Conservation (phyloP, 495 filamentous ascomycete species). For the Zalerion maritima region DNA sequence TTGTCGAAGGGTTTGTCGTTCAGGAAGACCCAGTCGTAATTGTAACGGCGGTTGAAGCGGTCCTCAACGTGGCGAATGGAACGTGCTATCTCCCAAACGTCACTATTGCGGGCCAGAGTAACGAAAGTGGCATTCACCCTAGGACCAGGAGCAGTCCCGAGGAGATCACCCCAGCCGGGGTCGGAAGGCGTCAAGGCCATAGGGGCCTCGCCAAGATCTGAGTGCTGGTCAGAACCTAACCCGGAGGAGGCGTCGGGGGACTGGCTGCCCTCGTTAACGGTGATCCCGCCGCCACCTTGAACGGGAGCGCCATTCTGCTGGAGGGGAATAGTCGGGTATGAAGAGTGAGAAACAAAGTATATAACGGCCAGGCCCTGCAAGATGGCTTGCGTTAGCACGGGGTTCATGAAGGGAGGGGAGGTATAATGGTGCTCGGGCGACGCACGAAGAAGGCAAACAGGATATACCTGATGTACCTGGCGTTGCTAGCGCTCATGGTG, state of each 20-base stretch:
- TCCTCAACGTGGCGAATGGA: constrained; percentile 94
- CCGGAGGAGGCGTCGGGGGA: no score
- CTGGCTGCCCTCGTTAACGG: no score
- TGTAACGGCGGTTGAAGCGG: constrained; percentile 86
- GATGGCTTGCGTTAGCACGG: background rate
- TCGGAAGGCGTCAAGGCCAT: constrained; percentile 31
- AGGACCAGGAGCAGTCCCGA: constrained; percentile 40
- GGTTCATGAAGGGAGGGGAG: background rate
- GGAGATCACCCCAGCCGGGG: constrained; percentile 31
- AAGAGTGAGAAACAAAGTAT: constrained; percentile 68
- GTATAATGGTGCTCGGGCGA: constrained; percentile 3
- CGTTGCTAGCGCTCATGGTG: constrained; percentile 51
- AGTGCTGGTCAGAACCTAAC: constrained; percentile 13
- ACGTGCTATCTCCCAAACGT: constrained; percentile 91
- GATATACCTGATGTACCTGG: constrained; percentile 74
- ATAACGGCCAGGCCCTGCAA: constrained; percentile 55
- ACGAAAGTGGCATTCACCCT: constrained; percentile 95
- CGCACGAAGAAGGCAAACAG: constrained; percentile 76
- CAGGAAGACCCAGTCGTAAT: constrained; percentile 98
- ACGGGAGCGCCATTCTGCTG: constrained; percentile 13
- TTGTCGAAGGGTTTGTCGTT: constrained; percentile 91
- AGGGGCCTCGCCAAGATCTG: constrained; percentile 33
- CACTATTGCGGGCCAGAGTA: constrained; percentile 79
- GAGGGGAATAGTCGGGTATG: constrained; percentile 20
- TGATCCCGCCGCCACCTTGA: no score